Percentiles rank a stretch among this genome's conserved stretches.
Evolutionary conservation across 2,329 filamentous ascomycete species (phyloP).

Genomic region (Ilyonectria destructans): DNA sequence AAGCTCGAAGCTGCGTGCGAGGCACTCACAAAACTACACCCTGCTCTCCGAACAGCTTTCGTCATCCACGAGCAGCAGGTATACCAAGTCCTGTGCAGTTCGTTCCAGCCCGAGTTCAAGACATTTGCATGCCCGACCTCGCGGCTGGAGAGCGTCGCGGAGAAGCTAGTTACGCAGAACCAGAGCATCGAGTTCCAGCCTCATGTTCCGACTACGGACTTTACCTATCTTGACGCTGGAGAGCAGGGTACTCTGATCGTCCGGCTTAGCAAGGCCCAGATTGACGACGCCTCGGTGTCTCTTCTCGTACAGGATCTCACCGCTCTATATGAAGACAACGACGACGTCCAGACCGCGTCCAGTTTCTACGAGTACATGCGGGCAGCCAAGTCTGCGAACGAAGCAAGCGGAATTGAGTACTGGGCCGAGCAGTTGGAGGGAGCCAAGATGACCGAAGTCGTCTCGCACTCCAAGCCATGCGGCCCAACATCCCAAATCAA

Average conservation of each 20-base stretch:
- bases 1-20: conserved; percentile 65
- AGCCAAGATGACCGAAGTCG: conserved; percentile 63
- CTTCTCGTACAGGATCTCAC: conserved; percentile 66
- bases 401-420: conserved; percentile 60
- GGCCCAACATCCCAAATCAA: conserved; percentile 57
- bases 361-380: conserved; percentile 67
- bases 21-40: conserved; percentile 62
- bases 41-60: conserved; percentile 71
- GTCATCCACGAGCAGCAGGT: conserved; percentile 62
- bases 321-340: conserved; percentile 60
- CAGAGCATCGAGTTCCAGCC: conserved; percentile 60
- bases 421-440: conserved; percentile 64
- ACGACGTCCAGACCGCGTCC: conserved; percentile 55
- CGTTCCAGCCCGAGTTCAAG: conserved; percentile 62
- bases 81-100: conserved; percentile 65
- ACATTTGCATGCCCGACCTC: conserved; percentile 59
- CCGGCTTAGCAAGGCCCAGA: conserved; percentile 66
- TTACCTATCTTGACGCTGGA: conserved; percentile 65
- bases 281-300: conserved; percentile 63
- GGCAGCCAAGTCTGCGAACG: conserved; percentile 56
- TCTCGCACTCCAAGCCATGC: conserved; percentile 60
- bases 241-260: conserved; percentile 65
- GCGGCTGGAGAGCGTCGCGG: conserved; percentile 57
- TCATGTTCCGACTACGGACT: conserved; percentile 63
- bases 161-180: conserved; percentile 62